Percentiles rank a stretch among this genome's conserved stretches.
Evolutionary conservation across 140 eudicot species (phyloP).

Genomic region (Erigeron philadelphicus): DNA sequence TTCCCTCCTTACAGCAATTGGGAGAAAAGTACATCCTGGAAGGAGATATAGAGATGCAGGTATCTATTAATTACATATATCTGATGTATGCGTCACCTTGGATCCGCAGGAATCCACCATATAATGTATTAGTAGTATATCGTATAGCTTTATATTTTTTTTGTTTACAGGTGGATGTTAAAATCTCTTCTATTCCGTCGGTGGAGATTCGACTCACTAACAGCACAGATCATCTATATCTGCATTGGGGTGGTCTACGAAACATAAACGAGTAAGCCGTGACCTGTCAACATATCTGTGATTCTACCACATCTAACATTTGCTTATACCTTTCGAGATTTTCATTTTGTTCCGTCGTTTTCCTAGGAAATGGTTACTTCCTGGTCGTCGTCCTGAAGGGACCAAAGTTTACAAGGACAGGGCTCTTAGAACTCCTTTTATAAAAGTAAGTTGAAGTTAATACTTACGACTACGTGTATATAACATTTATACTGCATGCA

Average conservation of each 20-base stretch:
- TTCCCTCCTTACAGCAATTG: slow-evolving; percentile 41
- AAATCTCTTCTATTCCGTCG: slow-evolving; percentile 38
- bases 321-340: slow-evolving; percentile 5
- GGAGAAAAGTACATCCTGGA: slow-evolving; percentile 61
- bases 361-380: slow-evolving; percentile 85
- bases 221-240: slow-evolving; percentile 51
- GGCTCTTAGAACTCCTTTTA: slow-evolving; percentile 92
- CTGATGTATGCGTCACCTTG: slow-evolving; percentile 11
- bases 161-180: slow-evolving; percentile 59
- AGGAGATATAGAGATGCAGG: slow-evolving; percentile 82
- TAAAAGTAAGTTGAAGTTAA: slow-evolving; percentile 47
- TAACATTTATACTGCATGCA: slow-evolving; percentile 3
- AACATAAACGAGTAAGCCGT: slow-evolving; percentile 53
- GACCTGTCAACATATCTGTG: slow-evolving; percentile 1
- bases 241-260: slow-evolving; percentile 90
- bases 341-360: slow-evolving; percentile 5
- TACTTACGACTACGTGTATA: not conserved
- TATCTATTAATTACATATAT: slow-evolving; percentile 26
- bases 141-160: slow-evolving; percentile 18
- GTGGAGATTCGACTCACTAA: slow-evolving; percentile 69
- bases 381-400: slow-evolving; percentile 75
- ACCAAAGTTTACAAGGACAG: slow-evolving; percentile 72
- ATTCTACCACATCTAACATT: slow-evolving; percentile 3
- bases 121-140: not conserved
- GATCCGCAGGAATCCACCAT: not conserved